These are phyloP conservation scores for Acanthamoeba polyphaga DNA, from an alignment of 208 protist genomes.

Conservation along the genomic window DNA sequence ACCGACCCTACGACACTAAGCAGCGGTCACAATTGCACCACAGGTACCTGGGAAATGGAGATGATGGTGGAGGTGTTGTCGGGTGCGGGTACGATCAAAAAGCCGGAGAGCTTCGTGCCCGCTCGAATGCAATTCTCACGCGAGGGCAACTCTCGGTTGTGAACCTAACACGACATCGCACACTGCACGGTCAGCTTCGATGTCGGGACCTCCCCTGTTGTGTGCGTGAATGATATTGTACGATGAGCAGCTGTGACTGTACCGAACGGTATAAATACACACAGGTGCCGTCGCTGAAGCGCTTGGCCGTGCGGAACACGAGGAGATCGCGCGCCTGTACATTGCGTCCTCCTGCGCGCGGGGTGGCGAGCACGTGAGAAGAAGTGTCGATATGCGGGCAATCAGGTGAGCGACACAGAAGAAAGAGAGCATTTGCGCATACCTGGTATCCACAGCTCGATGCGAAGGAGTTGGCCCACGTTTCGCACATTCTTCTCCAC, in stretches of 20 bases:
- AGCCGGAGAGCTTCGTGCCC: background rate
- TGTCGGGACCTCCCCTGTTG: background rate
- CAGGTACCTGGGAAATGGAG: slow-evolving; percentile 1
- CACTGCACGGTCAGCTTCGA: too few species aligned
- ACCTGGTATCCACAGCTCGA: slow-evolving; percentile 45
- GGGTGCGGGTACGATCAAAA: background rate
- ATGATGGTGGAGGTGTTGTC: background rate
- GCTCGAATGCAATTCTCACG: slow-evolving; percentile 33
- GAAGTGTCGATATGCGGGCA: too few species aligned
- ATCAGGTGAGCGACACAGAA: too few species aligned
- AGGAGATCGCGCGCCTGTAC: slow-evolving; percentile 17
- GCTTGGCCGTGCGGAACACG: slow-evolving; percentile 52
- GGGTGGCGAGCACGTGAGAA: too few species aligned
- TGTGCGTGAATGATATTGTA: background rate
- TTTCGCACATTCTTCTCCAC: slow-evolving; percentile 11
- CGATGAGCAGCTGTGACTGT: background rate
- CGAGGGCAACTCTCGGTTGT: background rate
- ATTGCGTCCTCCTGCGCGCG: slow-evolving; percentile 1
- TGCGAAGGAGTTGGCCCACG: slow-evolving; percentile 15
- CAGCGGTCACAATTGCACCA: too few species aligned
- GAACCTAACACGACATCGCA: background rate
- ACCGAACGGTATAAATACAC: slow-evolving; percentile 36
- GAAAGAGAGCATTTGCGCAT: background rate
- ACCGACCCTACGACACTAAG: too few species aligned
- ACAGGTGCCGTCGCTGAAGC: slow-evolving; percentile 53